Conservation (phyloP, 2,329 filamentous ascomycete genomes). For the Fusarium sp. region DNA sequence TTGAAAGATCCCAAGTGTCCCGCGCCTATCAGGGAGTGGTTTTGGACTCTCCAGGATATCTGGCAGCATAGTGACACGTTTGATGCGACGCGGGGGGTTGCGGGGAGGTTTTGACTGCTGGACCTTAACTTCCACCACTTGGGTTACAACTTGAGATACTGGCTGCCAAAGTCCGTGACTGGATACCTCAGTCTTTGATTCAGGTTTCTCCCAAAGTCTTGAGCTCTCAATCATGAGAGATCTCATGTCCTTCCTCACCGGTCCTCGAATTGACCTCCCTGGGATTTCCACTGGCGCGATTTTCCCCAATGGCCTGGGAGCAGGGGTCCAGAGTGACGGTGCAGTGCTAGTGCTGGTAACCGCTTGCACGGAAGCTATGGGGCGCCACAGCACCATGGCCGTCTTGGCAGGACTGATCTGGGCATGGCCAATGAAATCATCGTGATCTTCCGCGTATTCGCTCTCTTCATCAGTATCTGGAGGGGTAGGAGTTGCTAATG, state of each 20-base stretch:
- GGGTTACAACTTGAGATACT: slow-evolving; percentile 10
- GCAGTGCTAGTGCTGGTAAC: slow-evolving; percentile 2
- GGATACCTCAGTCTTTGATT: neutral
- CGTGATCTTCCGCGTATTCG: slow-evolving; percentile 43
- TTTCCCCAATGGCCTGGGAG: slow-evolving; percentile 15
- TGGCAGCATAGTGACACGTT: slow-evolving; percentile 65
- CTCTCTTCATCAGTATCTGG: slow-evolving; percentile 59
- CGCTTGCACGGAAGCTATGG: slow-evolving; percentile 20
- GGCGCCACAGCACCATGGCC: slow-evolving; percentile 33
- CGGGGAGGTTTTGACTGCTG: slow-evolving; percentile 58
- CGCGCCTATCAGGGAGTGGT: slow-evolving; percentile 64
- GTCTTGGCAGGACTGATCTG: slow-evolving; percentile 25
- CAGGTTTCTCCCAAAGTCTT: slow-evolving; percentile 32
- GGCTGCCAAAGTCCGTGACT: slow-evolving; percentile 32
- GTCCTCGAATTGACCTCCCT: slow-evolving; percentile 1
- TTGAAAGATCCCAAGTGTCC: slow-evolving; percentile 70
- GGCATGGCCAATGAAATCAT: slow-evolving; percentile 21
- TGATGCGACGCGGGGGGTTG: slow-evolving; percentile 62
- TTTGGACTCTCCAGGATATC: slow-evolving; percentile 70
- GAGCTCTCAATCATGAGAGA: slow-evolving; percentile 36
- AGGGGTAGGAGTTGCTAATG: slow-evolving; percentile 52
- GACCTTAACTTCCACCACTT: slow-evolving; percentile 24
- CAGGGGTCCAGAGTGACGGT: slow-evolving; percentile 37
- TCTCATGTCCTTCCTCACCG: slow-evolving; percentile 15
- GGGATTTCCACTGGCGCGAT: slow-evolving; percentile 12